These are phyloP conservation scores for Euclidium syriacum DNA, from an alignment of 345 rosid species.

Conservation along the genomic window DNA sequence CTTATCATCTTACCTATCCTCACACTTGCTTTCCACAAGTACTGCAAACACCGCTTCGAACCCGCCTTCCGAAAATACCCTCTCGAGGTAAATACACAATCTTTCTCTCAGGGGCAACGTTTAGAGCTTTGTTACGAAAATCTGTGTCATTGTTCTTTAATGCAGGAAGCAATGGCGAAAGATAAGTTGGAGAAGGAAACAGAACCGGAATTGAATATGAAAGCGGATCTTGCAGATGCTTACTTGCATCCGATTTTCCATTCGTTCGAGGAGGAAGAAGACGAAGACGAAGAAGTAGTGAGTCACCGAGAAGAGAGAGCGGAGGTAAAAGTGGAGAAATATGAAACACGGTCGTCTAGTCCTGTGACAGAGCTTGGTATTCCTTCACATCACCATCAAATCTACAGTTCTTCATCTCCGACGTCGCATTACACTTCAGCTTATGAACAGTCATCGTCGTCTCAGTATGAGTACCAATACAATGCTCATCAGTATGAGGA, in stretches of 20 bases:
- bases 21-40: conserved; percentile 80
- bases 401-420: conserved; percentile 35
- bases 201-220: conserved; percentile 53
- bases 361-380: conserved; percentile 45
- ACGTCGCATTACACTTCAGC: conserved; percentile 28
- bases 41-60: conserved; percentile 88
- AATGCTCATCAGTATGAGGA: conserved; percentile 41
- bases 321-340: conserved; percentile 46
- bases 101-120: background rate
- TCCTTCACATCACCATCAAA: conserved; percentile 50
- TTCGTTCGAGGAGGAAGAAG: conserved; percentile 53
- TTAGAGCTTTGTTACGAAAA: background rate
- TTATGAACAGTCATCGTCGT: conserved; percentile 36
- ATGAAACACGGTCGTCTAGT: conserved; percentile 33
- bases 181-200: conserved; percentile 52
- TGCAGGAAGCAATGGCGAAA: conserved; percentile 93
- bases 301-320: conserved; percentile 25
- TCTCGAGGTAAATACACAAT: conserved; percentile 54
- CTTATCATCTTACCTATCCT: conserved; percentile 70
- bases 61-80: conserved; percentile 91
- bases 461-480: conserved; percentile 35
- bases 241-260: conserved; percentile 92
- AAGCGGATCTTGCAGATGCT: conserved; percentile 78
- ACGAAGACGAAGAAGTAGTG: background rate
- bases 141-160: background rate